A percentile compares a stretch with the other conserved stretches of the same genome.
Evolutionary conservation across 2,329 filamentous ascomycete genomes (phyloP).

Genomic region (Endothia cerciana): DNA sequence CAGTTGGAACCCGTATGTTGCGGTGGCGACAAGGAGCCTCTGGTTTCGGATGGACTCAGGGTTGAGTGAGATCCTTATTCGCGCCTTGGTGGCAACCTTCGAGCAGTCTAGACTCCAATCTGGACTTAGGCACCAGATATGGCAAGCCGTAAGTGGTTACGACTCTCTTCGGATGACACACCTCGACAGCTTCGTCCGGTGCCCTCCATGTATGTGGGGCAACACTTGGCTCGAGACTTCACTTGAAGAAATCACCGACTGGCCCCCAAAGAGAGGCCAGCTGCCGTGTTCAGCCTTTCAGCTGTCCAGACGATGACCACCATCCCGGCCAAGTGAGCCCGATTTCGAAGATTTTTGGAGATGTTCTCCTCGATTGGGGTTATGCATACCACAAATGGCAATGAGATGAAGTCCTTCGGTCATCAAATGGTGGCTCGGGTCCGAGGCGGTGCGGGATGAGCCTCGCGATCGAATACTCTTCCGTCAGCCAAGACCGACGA

Average conservation of each 20-base stretch:
- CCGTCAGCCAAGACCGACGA: background rate
- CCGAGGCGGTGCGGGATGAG: background rate
- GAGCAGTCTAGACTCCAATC: background rate
- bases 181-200: background rate
- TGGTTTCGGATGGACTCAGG: background rate
- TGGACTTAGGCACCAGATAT: background rate
- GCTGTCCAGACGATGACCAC: constrained; percentile 6
- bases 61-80: background rate
- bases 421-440: background rate
- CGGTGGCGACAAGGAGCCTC: background rate
- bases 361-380: background rate
- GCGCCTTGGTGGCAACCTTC: background rate
- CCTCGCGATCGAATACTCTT: background rate
- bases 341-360: background rate
- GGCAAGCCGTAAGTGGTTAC: background rate
- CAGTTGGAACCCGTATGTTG: background rate
- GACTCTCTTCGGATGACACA: background rate
- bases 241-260: background rate
- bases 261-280: background rate
- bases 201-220: background rate
- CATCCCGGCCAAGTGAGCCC: background rate
- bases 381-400: background rate
- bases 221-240: background rate
- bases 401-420: background rate
- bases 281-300: background rate